Evolutionary conservation across 805 yeast species (phyloP), one percentile per base, ranked within the genome.

Genomic region (Candida maesae): DNA sequence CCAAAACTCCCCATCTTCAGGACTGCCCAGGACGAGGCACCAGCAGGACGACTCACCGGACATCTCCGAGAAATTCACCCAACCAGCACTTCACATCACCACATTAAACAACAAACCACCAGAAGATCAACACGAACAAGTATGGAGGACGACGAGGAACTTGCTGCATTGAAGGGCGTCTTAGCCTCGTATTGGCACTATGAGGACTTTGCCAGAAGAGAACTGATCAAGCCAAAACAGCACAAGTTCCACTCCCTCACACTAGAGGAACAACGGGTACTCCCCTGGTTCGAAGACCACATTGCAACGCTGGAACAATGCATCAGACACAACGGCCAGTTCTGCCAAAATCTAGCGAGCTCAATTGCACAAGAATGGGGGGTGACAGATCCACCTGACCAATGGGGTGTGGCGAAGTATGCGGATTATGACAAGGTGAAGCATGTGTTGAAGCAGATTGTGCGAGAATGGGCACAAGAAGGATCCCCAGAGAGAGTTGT

Each of bases 401-500:
- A 52, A 4, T 78, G 83, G 83, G 45, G 51, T 7, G 53, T 57
- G 6, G 65, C 78, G 16, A 55, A 63, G 5, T 42, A 43, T 16
- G 48, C 58, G 3, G 85, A 79, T 45, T 69, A 65, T 36, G 82
- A 76, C 38, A 81, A 81, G 58, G 82, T 79, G 5, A 58, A 74
- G 34, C 67, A 80, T 2, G 65, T 79, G 0, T 55, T 84, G 50
- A 63, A 76, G 31, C 86, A 81, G 51, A 51, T 74, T n/a, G 63
- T 67, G 6, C 59, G 86, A 44, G 87, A 81, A 55, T 81, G 87
- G 86, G 66, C 78, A 21, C 53, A 53, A 5, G 78, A 75, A n/a
- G 81, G 83, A 0, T 45, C 29, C 4, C 28, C 33, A 0, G 85
- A 81, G 48, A 53, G 86, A 27, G 51, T 52, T 0, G 41, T 42